A percentile compares a stretch with the other conserved stretches of the same genome.
Evolutionary conservation across 2,329 filamentous ascomycete species (phyloP).

Genomic region (Pseudogymnoascus sp.): DNA sequence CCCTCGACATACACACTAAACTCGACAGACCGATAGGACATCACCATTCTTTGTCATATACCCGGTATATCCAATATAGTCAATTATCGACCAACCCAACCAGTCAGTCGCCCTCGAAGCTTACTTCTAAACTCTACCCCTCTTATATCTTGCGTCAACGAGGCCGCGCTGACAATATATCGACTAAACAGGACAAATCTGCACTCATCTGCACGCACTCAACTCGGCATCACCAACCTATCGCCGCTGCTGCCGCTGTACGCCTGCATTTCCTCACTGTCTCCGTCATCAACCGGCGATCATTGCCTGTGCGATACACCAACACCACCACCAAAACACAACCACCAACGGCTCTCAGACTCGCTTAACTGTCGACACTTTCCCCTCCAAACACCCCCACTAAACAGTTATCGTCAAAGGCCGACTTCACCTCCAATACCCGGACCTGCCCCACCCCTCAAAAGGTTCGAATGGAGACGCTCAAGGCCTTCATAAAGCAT

Average conservation of each 20-base stretch:
- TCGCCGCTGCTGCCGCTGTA: neutral
- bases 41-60: neutral
- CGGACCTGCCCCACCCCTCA: neutral
- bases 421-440: conserved; percentile 2
- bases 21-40: neutral
- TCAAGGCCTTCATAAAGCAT: conserved; percentile 11
- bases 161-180: neutral
- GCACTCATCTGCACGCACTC: neutral
- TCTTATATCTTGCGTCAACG: neutral
- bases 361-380: neutral
- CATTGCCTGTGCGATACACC: conserved; percentile 1
- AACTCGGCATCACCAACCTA: neutral
- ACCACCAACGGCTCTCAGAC: neutral
- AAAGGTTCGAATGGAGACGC: conserved; percentile 9
- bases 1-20: neutral
- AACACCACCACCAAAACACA: neutral
- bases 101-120: neutral
- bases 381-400: neutral
- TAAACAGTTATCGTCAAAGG: conserved; percentile 1
- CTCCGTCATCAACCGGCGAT: conserved; percentile 6
- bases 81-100: neutral
- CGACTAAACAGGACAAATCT: conserved; percentile 1
- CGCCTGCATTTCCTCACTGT: conserved; percentile 1
- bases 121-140: neutral
- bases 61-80: neutral